phyloP scores from a whole-genome alignment of 352 stramenopile genomes.

The Phytophthora citrophthora region DNA sequence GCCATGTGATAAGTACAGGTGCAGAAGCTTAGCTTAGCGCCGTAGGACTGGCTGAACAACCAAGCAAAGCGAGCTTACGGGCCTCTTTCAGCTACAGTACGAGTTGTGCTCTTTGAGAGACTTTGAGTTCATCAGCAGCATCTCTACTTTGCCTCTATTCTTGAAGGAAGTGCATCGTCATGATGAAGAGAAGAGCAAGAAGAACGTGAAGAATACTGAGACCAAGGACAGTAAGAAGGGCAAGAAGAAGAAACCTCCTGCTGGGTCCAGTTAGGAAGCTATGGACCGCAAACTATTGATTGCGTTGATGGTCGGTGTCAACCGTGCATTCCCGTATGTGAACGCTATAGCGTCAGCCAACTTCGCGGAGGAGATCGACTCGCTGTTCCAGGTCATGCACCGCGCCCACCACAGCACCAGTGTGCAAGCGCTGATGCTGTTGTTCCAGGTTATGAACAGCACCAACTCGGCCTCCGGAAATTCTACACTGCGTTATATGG shows the following conservation, averaged over 20 bases:
- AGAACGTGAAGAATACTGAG: constrained; percentile 37
- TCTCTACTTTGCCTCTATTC: constrained; percentile 98
- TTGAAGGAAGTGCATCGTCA: constrained; percentile 90
- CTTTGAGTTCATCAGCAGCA: no score
- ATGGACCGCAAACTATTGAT: constrained; percentile 96
- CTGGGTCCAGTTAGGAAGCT: constrained; percentile 38
- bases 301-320: constrained; percentile 97
- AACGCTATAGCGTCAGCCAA: constrained; percentile 63
- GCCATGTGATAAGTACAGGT: no score
- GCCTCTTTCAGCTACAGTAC: no score
- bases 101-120: no score
- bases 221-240: constrained; percentile 38
- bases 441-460: constrained; percentile 92
- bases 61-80: no score
- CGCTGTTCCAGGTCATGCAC: constrained; percentile 84
- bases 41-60: no score
- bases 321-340: constrained; percentile 97
- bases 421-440: constrained; percentile 97
- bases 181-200: constrained; percentile 58
- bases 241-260: constrained; percentile 40
- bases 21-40: no score
- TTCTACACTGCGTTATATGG: constrained; percentile 98
- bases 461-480: constrained; percentile 91
- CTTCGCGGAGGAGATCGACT: constrained; percentile 79
- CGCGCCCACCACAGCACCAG: constrained; percentile 91